phyloP scores from a whole-genome alignment of 2,329 filamentous ascomycete species.

The Diaporthe humulicola region DNA sequence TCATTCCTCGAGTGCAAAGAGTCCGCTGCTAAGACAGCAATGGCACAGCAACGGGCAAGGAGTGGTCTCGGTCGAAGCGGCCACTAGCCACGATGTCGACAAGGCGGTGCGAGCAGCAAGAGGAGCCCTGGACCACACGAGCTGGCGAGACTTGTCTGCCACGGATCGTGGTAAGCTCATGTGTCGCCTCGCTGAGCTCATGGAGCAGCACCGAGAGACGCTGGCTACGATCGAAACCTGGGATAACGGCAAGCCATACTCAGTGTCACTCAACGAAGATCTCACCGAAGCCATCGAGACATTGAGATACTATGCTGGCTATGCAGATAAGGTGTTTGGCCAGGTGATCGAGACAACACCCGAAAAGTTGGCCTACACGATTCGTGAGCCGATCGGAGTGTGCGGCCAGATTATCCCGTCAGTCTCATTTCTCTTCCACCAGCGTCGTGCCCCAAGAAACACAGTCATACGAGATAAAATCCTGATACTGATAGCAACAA shows the following conservation, averaged over 20 bases:
- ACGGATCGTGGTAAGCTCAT: slow-evolving; percentile 78
- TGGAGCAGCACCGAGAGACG: slow-evolving; percentile 71
- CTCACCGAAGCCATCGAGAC: slow-evolving; percentile 62
- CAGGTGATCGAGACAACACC: slow-evolving; percentile 80
- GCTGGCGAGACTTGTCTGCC: slow-evolving; percentile 76
- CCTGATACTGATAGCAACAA: not conserved
- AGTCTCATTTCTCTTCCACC: not conserved
- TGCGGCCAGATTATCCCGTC: slow-evolving; percentile 79
- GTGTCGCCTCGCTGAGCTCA: slow-evolving; percentile 77
- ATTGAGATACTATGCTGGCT: slow-evolving; percentile 83
- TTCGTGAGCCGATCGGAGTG: slow-evolving; percentile 82
- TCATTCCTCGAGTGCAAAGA: not conserved
- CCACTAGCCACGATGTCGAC: slow-evolving; percentile 76
- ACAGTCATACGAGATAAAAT: not conserved
- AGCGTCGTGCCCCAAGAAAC: not conserved
- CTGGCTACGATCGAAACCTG: slow-evolving; percentile 74
- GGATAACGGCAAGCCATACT: slow-evolving; percentile 80
- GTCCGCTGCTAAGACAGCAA: not conserved
- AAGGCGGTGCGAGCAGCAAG: slow-evolving; percentile 78
- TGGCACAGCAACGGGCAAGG: slow-evolving; percentile 67
- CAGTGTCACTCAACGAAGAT: slow-evolving; percentile 73
- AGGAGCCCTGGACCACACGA: slow-evolving; percentile 74
- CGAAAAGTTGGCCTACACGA: slow-evolving; percentile 80
- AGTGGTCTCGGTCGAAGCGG: slow-evolving; percentile 79
- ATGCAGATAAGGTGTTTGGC: slow-evolving; percentile 83